Base-by-base conservation (phyloP, 163 green algal genomes). In the Chloromonas sp. region DNA sequence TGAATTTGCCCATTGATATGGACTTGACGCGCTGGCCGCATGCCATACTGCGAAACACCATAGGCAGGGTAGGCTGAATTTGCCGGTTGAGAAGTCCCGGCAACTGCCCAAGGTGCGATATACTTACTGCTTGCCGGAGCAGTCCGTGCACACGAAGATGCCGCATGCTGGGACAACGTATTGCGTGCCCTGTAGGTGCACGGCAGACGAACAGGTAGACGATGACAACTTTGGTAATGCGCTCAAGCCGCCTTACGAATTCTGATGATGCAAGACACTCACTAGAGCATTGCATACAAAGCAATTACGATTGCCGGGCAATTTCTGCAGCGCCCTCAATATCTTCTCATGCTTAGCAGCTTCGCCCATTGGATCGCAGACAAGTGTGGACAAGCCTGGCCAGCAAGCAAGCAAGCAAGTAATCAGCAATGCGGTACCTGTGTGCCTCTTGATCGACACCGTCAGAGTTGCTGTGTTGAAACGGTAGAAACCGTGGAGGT, bases 1-100 rank as follows among this genome's bases (percentile, higher is more conserved):
- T 77, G 61, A 88, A 88, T 15, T 80, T 85, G 60, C 82, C 81
- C 86, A 88, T 88, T 3, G 66, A 82, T 1, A 88, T 78, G 3
- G 57, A 78, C 58, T 86, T 88, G 60, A 83, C 82, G 0, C 86
- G 82, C 8, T 85, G 86, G 14, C 78, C 82, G 14, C 60, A 58
- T 0, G 71, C 78, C 82, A 86, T 86, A 58, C 78, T 61, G 58
- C 66, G 14, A 15, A 1, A 8, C 1, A 59, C 57, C 5, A 79
- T 58, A 14, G 14, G 71, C 11, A 2, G 14, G 71, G 71, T 58
- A 14, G 71, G 2, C 14, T 79, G 71, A 11, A 59, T 11, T 58
- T 36, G 36, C 36, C 36, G 71, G 2, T 11, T 3, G 14, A 36
- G 71, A 79, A 14, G 71, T 14, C 14, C 5, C 14, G 36, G 71